Evolutionary conservation across 257 asterid species (phyloP).

Genomic region (Cynanchum wilfordii): DNA sequence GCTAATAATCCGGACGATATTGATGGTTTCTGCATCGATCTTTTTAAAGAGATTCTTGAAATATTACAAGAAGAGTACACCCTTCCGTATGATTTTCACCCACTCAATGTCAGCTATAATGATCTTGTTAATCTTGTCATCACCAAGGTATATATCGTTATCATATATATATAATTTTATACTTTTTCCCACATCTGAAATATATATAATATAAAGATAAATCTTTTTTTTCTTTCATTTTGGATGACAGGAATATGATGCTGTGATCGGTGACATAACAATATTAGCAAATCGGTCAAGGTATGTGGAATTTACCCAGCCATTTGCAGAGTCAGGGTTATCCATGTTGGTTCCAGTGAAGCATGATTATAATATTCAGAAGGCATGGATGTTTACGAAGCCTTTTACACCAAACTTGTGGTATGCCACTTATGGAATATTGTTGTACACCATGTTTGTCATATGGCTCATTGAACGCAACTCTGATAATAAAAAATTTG

Average conservation of each 20-base stretch:
- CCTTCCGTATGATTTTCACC: conserved; percentile 25
- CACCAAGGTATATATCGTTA: conserved; percentile 20
- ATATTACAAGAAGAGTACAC: conserved; percentile 22
- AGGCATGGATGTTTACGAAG: conserved; percentile 30
- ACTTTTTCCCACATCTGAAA: no score
- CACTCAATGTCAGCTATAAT: conserved; percentile 23
- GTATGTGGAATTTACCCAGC: conserved; percentile 35
- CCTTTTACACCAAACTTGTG: conserved; percentile 36
- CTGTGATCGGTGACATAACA: conserved; percentile 32
- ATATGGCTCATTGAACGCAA: conserved; percentile 39
- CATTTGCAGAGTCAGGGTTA: conserved; percentile 36
- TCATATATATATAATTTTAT: no score
- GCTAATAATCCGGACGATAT: background rate
- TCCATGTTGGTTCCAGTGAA: conserved; percentile 33
- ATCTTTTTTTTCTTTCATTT: background rate
- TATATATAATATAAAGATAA: no score
- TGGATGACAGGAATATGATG: conserved; percentile 20
- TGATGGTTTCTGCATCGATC: conserved; percentile 36
- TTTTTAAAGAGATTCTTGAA: conserved; percentile 22
- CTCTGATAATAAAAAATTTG: conserved; percentile 21
- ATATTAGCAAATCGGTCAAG: conserved; percentile 25
- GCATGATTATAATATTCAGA: background rate
- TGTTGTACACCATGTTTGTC: conserved; percentile 36
- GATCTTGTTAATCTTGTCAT: conserved; percentile 20
- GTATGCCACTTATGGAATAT: conserved; percentile 23